Base-by-base conservation (phyloP, 805 yeast species). In the Myxozyma vanderwaltii region DNA sequence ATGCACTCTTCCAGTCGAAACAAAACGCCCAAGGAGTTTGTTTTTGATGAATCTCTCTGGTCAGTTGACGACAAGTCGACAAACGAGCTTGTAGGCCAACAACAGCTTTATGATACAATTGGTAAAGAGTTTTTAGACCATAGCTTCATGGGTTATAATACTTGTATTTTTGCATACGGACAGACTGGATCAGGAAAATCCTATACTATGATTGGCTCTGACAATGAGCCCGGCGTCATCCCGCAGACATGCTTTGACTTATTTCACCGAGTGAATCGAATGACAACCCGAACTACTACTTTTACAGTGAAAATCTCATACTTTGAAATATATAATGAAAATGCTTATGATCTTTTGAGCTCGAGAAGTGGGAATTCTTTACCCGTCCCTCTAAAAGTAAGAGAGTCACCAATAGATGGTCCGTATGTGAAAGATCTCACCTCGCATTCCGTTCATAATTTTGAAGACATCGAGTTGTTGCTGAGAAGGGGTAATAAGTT, bases 251-350 rank as follows among this genome's bases (percentile, higher is more conserved):
- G 85, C 45, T 61, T 72, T 33, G 81, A 80, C 54, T 71, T 86
- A 6, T 76, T 84, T 61, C 68, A 71, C 1, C 75, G 74, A 46
- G 71, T 75, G 48, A 74, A 73, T 10, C 46, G 67, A 2, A 62
- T 77, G 45, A 70, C 81, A 6, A 69, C 67, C 5, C 76, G 68
- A 8, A 69, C 71, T 33, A 67, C 72, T 0, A 71, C 72, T 36
- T 69, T 69, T 4, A 70, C 72, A 19, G 69, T 78, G 24, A 52
- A 56, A 29, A 75, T 84, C 1, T 80, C 86, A 7, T 86, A 82
- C 70, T 76, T 83, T 69, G 91, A 86, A 68, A 83, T 86, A 35
- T 86, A 87, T 68, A 86, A 86, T 68, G 91, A 87, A 70, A 82
- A 80, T 63, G 88, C 85, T 2, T 73, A 77, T 45, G 92, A 87